Base-by-base conservation (phyloP, 1,284 basidiomycete species). In the Hymenochaete sp. region DNA sequence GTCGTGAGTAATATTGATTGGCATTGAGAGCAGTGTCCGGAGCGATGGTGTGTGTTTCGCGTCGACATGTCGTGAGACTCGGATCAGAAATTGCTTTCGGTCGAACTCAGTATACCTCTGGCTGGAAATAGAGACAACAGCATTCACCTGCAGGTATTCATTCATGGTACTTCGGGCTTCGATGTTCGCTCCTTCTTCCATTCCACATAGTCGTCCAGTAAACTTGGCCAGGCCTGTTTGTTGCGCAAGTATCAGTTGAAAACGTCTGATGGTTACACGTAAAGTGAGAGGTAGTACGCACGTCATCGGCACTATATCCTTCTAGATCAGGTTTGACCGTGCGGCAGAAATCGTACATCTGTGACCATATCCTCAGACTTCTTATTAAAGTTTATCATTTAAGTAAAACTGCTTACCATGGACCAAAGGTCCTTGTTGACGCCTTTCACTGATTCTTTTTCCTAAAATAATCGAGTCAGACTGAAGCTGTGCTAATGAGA, bases 351-450 rank as follows among this genome's bases (percentile, higher is more conserved):
- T 87, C 84, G 24, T 78, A 66, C 62, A 80, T 79, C 82, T 84
- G 53, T 3, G 13, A 42, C 14, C 25, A 19, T 7, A 6, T 39
- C 21, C 19, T 26, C 33, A 38, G 37, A 27, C 9, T 9, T 31
- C 10, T 31, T 9, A 31, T 31, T 10, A 31, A 10, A 31, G 14
- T 14, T 31, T 31, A 31, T 31, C 32, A 8, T n/a, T 35, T n/a
- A 35, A 40, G 33, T 25, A 22, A 35, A n/a, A 6, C 21, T 32
- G 44, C 68, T n/a, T 49, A 83, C 83, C 84, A 88, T 88, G 46
- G 61, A 72, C 85, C 85, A 88, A n/a, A 87, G 61, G 61, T 88
- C 85, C 56, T 86, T 88, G 57, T 84, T 88, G 4, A 76, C 75
- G 0, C 79, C 82, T 55, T 78, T 86, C 62, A 82, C 84, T 1